Percentiles rank a stretch among this genome's conserved stretches.
phyloP scores from a whole-genome alignment of 139 green algal genomes.

The Penium margaritaceum region DNA sequence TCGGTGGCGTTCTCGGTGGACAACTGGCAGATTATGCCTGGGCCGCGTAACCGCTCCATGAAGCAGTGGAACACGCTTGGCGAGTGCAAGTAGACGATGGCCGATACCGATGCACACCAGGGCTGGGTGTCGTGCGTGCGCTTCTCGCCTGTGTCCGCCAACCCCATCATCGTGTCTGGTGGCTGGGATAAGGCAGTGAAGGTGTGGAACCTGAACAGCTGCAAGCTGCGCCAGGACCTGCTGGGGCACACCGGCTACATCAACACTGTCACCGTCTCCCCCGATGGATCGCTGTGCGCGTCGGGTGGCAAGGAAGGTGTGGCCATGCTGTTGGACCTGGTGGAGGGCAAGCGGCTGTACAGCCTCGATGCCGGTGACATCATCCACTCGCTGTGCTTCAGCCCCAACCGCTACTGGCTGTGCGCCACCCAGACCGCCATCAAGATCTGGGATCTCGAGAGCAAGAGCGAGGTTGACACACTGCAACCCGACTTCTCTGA shows the following conservation, averaged over 20 bases:
- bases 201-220: slow-evolving; percentile 97
- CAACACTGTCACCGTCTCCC: slow-evolving; percentile 81
- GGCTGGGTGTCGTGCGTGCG: slow-evolving; percentile 96
- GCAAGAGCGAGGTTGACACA: slow-evolving; percentile 88
- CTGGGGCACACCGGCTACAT: slow-evolving; percentile 76
- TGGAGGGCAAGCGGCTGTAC: slow-evolving; percentile 98
- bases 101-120: slow-evolving; percentile 85
- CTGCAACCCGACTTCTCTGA: slow-evolving; percentile 62
- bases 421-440: slow-evolving; percentile 82
- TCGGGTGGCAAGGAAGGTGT: slow-evolving; percentile 84
- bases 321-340: slow-evolving; percentile 98
- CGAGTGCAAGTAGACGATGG: slow-evolving; percentile 99
- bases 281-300: slow-evolving; percentile 96
- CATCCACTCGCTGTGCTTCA: slow-evolving; percentile 97
- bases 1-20: slow-evolving; percentile 97
- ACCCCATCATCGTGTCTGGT: slow-evolving; percentile 95
- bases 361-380: slow-evolving; percentile 89
- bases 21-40: slow-evolving; percentile 98
- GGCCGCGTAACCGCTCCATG: slow-evolving; percentile 56
- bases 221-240: slow-evolving; percentile 96
- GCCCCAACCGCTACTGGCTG: slow-evolving; percentile 98
- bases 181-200: slow-evolving; percentile 99
- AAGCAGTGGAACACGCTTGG: slow-evolving; percentile 57
- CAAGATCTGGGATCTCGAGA: slow-evolving; percentile 98
- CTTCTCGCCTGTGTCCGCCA: slow-evolving; percentile 89